Conservation (phyloP, 768 basidiomycete species). For the Xerocomellus dryophilus region DNA sequence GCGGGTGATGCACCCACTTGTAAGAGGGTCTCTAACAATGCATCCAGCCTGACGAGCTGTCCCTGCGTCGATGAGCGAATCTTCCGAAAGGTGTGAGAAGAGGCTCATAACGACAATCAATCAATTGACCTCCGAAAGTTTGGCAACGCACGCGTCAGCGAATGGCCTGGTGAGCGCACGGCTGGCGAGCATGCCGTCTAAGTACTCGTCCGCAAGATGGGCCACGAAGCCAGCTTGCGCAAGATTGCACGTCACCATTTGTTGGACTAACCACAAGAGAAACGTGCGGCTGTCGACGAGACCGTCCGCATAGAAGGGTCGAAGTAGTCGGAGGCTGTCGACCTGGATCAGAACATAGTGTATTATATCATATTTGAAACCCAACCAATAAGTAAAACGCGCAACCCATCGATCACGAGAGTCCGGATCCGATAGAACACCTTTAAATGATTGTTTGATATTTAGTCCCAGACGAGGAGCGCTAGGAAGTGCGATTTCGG, state of each 20-base stretch:
- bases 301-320: constrained; percentile 76
- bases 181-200: constrained; percentile 62
- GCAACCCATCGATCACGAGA: constrained; percentile 73
- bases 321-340: constrained; percentile 62
- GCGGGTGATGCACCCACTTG: constrained; percentile 45
- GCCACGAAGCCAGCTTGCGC: constrained; percentile 78
- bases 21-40: constrained; percentile 52
- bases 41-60: constrained; percentile 52
- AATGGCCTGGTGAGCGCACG: constrained; percentile 71
- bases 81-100: constrained; percentile 34
- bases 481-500: constrained; percentile 75
- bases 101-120: not conserved
- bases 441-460: constrained; percentile 83
- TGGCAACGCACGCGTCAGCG: constrained; percentile 65
- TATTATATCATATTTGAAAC: not conserved
- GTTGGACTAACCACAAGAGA: constrained; percentile 74
- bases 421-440: constrained; percentile 69
- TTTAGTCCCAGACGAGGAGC: constrained; percentile 73
- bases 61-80: constrained; percentile 56
- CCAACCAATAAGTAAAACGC: constrained; percentile 75
- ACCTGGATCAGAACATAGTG: constrained; percentile 1
- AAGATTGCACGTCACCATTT: constrained; percentile 73
- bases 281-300: constrained; percentile 77
- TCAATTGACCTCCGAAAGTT: constrained; percentile 58
- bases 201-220: constrained; percentile 75